A percentile compares a stretch with the other conserved stretches of the same genome.
These are phyloP conservation scores for Dioscorea cayenensis DNA, from an alignment of 116 monocot genomes.

Conservation along the genomic window DNA sequence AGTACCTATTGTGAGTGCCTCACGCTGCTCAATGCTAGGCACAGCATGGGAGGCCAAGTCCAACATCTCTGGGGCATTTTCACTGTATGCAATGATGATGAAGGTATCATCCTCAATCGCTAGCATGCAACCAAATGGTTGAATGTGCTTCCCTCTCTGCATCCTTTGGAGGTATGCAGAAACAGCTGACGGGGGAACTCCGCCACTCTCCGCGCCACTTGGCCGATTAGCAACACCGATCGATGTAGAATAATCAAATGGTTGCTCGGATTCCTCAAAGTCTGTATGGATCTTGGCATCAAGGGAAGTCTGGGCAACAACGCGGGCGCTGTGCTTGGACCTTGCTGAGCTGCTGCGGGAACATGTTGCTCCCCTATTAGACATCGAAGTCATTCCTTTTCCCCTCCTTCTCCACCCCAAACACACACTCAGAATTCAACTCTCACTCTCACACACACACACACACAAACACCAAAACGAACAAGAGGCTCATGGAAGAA, in stretches of 20 bases:
- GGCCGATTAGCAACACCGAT: slow-evolving; percentile 15
- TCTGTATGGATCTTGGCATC: slow-evolving; percentile 73
- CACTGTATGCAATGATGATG: slow-evolving; percentile 57
- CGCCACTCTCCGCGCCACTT: slow-evolving; percentile 5
- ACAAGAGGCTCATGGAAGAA: neutral
- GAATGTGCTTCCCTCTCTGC: slow-evolving; percentile 68
- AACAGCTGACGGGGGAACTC: slow-evolving; percentile 35
- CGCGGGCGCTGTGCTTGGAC: slow-evolving; percentile 20
- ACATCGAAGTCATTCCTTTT: neutral
- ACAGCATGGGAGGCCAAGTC: slow-evolving; percentile 77
- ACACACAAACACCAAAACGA: neutral
- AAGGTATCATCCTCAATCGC: slow-evolving; percentile 60
- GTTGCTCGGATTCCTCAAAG: slow-evolving; percentile 52
- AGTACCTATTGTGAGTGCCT: slow-evolving; percentile 52
- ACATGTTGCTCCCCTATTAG: neutral
- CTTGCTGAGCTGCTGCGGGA: slow-evolving; percentile 7
- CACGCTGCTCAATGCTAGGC: slow-evolving; percentile 66
- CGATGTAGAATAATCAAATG: slow-evolving; percentile 60
- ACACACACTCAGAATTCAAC: neutral
- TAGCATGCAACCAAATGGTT: slow-evolving; percentile 86
- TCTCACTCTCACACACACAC: neutral
- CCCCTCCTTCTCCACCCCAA: neutral
- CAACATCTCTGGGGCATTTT: slow-evolving; percentile 92
- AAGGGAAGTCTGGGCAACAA: slow-evolving; percentile 33
- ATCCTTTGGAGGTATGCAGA: slow-evolving; percentile 72